phyloP scores from a whole-genome alignment of 2,329 filamentous ascomycete species.

The Phyllosticta ampelicida region DNA sequence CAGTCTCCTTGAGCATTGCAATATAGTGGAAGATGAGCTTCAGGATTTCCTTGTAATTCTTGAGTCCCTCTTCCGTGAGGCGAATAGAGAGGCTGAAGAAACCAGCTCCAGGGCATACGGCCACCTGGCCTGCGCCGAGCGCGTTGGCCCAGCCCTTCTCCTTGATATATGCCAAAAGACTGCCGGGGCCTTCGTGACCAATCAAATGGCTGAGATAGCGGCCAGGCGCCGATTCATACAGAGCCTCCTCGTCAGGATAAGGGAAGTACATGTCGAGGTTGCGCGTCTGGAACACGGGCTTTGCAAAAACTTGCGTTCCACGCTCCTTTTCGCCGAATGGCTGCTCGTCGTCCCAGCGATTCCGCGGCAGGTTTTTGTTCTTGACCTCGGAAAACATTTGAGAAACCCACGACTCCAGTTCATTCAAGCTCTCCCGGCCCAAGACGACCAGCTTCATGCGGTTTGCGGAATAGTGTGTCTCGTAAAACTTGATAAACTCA shows the following conservation, averaged over 20 bases:
- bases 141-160: constrained; percentile 82
- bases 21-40: constrained; percentile 88
- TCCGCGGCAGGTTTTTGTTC: constrained; percentile 66
- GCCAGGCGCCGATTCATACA: constrained; percentile 72
- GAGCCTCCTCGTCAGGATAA: constrained; percentile 70
- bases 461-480: constrained; percentile 84
- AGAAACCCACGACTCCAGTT: constrained; percentile 71
- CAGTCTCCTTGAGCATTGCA: constrained; percentile 66
- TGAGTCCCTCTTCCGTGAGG: constrained; percentile 74
- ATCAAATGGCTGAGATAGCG: constrained; percentile 82
- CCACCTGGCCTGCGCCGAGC: constrained; percentile 64
- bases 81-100: constrained; percentile 72
- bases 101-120: constrained; percentile 68
- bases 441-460: constrained; percentile 85
- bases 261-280: constrained; percentile 73
- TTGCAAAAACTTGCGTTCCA: constrained; percentile 67
- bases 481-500: constrained; percentile 88
- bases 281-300: constrained; percentile 81
- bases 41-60: constrained; percentile 69
- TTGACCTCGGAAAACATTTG: constrained; percentile 72
- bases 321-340: constrained; percentile 51
- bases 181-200: constrained; percentile 85
- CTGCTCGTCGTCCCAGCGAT: constrained; percentile 54
- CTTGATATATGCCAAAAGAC: constrained; percentile 83
- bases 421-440: constrained; percentile 69